A percentile compares a stretch with the other conserved stretches of the same genome.
These are phyloP conservation scores for Quercus ilex DNA, from an alignment of 306 rosid species.

Conservation along the genomic window DNA sequence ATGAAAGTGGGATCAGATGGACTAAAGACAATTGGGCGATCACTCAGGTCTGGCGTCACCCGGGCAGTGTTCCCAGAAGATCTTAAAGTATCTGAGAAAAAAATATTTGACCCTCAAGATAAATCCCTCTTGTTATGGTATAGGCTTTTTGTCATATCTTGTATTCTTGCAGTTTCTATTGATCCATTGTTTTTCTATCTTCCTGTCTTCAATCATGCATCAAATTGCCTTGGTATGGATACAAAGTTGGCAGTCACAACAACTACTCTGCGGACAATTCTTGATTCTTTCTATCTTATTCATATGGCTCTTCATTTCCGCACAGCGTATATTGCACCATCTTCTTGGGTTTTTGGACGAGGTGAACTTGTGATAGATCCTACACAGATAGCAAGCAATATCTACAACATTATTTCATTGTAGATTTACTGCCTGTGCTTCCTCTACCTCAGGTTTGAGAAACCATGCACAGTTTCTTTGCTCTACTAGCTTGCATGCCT, in stretches of 20 bases:
- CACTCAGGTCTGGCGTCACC: slow-evolving; percentile 59
- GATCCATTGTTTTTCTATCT: slow-evolving; percentile 91
- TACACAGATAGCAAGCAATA: slow-evolving; percentile 70
- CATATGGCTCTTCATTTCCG: slow-evolving; percentile 74
- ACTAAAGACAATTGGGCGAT: slow-evolving; percentile 65
- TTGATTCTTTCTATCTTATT: slow-evolving; percentile 63
- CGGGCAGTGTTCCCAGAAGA: slow-evolving; percentile 74
- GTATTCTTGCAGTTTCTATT: slow-evolving; percentile 69
- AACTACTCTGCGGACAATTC: slow-evolving; percentile 42
- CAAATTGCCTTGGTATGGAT: slow-evolving; percentile 75
- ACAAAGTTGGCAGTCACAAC: slow-evolving; percentile 42
- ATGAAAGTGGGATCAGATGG: slow-evolving; percentile 72
- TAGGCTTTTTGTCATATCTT: slow-evolving; percentile 67
- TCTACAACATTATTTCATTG: slow-evolving; percentile 57
- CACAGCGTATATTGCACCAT: slow-evolving; percentile 86
- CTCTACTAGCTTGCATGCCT: background rate
- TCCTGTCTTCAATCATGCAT: slow-evolving; percentile 62
- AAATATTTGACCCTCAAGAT: slow-evolving; percentile 76
- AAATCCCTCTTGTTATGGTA: slow-evolving; percentile 77
- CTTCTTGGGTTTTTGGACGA: slow-evolving; percentile 89
- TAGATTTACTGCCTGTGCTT: slow-evolving; percentile 68
- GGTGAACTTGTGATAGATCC: slow-evolving; percentile 97
- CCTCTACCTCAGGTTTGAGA: slow-evolving; percentile 87
- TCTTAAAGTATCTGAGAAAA: slow-evolving; percentile 63
- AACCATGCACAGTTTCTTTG: slow-evolving; percentile 7